A percentile compares a stretch with the other conserved stretches of the same genome.
These are phyloP conservation scores for Senna siamea DNA, from an alignment of 306 rosid genomes.

Conservation along the genomic window DNA sequence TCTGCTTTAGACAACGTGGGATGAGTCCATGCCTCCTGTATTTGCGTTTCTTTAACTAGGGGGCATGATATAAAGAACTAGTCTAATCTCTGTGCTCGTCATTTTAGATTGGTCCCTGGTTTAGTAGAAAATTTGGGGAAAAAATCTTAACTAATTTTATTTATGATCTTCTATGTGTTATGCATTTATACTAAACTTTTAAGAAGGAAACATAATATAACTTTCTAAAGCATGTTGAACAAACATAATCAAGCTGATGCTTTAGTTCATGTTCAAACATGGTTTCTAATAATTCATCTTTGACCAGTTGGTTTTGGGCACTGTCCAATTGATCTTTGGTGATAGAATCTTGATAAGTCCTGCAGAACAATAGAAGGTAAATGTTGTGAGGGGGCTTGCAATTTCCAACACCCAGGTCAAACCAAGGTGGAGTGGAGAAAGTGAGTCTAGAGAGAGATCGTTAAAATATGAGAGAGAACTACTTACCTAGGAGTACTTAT, in stretches of 20 bases:
- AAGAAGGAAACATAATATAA: neutral
- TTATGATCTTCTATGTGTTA: neutral
- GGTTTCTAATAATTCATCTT: neutral
- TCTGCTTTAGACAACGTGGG: neutral
- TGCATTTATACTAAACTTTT: neutral
- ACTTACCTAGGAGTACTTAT: no score
- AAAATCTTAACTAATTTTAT: neutral
- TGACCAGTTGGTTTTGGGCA: no score
- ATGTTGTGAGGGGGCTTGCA: no score
- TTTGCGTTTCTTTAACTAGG: neutral
- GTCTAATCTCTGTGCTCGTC: neutral
- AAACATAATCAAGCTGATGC: slow-evolving; percentile 19
- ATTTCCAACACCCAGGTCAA: no score
- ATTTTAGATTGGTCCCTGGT: neutral
- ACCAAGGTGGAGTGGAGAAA: no score
- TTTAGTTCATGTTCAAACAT: neutral
- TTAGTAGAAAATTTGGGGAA: neutral
- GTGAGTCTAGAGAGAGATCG: no score
- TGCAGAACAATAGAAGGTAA: no score
- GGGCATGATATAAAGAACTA: neutral
- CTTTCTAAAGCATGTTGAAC: slow-evolving; percentile 3
- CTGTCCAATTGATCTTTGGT: no score
- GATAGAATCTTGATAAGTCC: no score
- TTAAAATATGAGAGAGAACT: no score
- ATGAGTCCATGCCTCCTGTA: neutral